Evolutionary conservation across 805 yeast genomes (phyloP), one percentile per base, ranked within the genome.

Genomic region (Barnettozyma salicaria): DNA sequence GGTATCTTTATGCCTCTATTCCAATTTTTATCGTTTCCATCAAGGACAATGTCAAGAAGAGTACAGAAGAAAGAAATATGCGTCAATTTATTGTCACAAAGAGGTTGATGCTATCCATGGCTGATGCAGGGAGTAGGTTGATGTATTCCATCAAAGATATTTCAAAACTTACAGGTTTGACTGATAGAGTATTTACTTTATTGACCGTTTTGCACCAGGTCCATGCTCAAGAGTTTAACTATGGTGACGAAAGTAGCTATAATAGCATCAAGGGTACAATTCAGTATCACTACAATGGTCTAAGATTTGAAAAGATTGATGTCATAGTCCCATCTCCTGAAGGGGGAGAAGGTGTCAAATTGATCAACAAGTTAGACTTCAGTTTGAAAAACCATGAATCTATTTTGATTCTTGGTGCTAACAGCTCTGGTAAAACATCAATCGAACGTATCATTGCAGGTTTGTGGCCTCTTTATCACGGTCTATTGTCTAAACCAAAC

Each of bases 81-180:
- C 80, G 86, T 50, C 87, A 84, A 48, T 89, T 88, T 50, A 80
- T 89, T 50, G 88, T 86, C 37, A 89, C 89, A 66, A 89, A 89
- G 63, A 72, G 97, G 53, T 69, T 89, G 45, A 80, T 89, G 84
- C 70, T 89, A 47, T 81, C 92, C 4, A 70, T 89, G 56, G 95
- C 96, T 5, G 97, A 89, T 63, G 96, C 97, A 0, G 97, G 97
- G 5, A 82, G 94, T 11, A 70, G 96, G 48, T 71, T 89, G 62
- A 88, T 89, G 96, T 87, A 86, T 59, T 87, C 97, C 2, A 83
- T 88, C 48, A 89, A 89, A 58, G 96, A 88, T 59, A 72, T 89
- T 17, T 82, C 92, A n/a, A 89, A 80, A 57, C 70, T 89, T 37
- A 84, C 95, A 1, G 96, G 97, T 10, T 82, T 84, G 55, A 86